Evolutionary conservation across 139 green algal genomes (phyloP).

Genomic region (Asterochloris erici): DNA sequence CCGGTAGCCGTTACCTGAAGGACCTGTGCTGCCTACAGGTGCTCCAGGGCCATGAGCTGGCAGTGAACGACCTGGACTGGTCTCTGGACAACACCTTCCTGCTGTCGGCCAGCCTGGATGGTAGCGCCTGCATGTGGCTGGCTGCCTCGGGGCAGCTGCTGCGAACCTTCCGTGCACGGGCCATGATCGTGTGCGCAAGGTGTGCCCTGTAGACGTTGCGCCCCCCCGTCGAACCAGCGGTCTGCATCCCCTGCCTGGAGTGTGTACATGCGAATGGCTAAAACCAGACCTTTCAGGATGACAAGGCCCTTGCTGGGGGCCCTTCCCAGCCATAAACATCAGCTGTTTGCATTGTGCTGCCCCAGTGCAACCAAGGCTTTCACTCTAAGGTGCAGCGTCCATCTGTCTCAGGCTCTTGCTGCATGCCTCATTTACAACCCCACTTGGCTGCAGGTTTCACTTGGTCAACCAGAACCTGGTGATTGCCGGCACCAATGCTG

Average conservation of each 20-base stretch:
- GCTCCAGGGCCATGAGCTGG: constrained; percentile 16
- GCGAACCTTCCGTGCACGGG: constrained; percentile 1
- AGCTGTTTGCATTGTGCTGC: too few species aligned
- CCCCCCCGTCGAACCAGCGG: too few species aligned
- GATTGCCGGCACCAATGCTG: constrained; percentile 21
- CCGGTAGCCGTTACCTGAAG: too few species aligned
- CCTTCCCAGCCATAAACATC: too few species aligned
- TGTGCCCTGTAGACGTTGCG: too few species aligned
- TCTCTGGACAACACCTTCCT: constrained; percentile 27
- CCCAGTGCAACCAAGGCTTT: too few species aligned
- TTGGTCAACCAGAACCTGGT: constrained; percentile 36
- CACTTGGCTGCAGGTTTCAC: constrained; percentile 20
- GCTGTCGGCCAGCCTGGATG: constrained; percentile 23
- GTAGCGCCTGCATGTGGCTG: constrained; percentile 18
- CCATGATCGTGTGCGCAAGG: too few species aligned
- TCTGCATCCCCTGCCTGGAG: constrained; percentile 2
- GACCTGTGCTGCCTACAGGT: constrained; percentile 1
- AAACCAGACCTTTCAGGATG: too few species aligned
- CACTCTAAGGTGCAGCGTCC: too few species aligned
- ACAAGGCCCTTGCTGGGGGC: too few species aligned
- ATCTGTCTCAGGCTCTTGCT: too few species aligned
- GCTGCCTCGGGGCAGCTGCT: constrained; percentile 16
- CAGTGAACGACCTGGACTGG: constrained; percentile 33
- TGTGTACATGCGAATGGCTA: neutral
- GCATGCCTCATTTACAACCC: neutral